Evolutionary conservation across 23 red algal species (phyloP).

Genomic region (Chondrus crispus): DNA sequence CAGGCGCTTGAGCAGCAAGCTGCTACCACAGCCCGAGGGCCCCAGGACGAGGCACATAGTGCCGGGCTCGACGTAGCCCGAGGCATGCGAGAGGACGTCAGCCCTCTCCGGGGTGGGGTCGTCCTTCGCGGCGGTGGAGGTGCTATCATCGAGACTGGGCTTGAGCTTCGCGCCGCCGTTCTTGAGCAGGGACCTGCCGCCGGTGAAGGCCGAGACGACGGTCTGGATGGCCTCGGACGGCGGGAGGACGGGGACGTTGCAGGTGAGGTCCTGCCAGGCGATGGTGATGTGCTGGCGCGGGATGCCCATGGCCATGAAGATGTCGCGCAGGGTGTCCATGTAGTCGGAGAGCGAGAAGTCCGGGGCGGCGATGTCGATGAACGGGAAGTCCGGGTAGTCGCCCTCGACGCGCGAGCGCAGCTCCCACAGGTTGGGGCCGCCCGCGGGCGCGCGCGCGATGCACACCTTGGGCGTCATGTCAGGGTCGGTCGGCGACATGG

Average conservation of each 20-base stretch:
- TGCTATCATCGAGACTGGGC: background rate
- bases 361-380: constrained; percentile 16
- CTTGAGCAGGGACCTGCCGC: background rate
- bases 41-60: constrained; percentile 84
- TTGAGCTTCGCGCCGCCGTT: constrained; percentile 2
- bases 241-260: constrained; percentile 8
- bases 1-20: constrained; percentile 68
- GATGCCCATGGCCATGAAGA: constrained; percentile 10
- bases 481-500: too few relatives aligned
- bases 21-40: constrained; percentile 77
- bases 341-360: background rate
- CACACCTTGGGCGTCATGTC: too few relatives aligned
- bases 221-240: constrained; percentile 7
- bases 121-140: background rate
- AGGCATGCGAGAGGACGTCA: constrained; percentile 23
- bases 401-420: background rate
- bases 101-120: background rate
- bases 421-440: too few relatives aligned
- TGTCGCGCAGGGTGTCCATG: background rate
- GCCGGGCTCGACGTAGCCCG: constrained; percentile 65
- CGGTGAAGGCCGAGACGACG: constrained; percentile 4
- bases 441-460: too few relatives aligned
- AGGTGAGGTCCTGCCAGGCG: constrained; percentile 29
- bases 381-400: background rate
- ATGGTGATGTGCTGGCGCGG: constrained; percentile 16